Evolutionary conservation across 179 eudicot species (phyloP), one percentile per base, ranked within the genome.

Genomic region (Spinacia oleracea): DNA sequence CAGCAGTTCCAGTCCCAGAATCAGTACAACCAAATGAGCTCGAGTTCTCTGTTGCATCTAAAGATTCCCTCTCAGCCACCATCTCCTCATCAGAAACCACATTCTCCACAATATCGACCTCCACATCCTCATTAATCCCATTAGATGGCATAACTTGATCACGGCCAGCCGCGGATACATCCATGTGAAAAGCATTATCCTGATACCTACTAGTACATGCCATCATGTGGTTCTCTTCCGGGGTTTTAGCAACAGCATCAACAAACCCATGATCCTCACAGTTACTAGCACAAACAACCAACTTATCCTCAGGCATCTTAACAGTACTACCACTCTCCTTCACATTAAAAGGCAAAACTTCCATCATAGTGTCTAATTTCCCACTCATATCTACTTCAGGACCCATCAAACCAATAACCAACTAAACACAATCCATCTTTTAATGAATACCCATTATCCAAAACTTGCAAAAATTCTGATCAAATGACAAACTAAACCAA

Each of bases 11-110:
- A 42, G 27, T 20, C 63, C 67, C 92, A 56, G 88, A 87, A 86
- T 81, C 81, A 21, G 89, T 84, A 78, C 80, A 81, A 64, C 83
- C 92, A 75, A 92, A 92, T 8, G 97, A 92, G 73, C 97, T 92
- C 25, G 96, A 92, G 81, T 81, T 83, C 85, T 89, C 97, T 12
- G 93, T 89, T 32, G 85, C 74, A 76, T 90, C 91, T 35, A 78
- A 83, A 46, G 72, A 63, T 25, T 86, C 85, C 56, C 72, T 74
- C 70, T 62, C 85, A 72, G 53, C 68, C 70, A 64, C 38, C 72
- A 68, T 67, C 75, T 85, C 84, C 34, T 82, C 85, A 81, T 71
- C 83, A 76, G 81, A 45, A 76, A 73, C 70, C 55, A 78, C 74
- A 68, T 53, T 32, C 23, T 82, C 91, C 60, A 83, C 79, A 40